These are phyloP conservation scores for Ganoderma sinense DNA, from an alignment of 1,284 basidiomycete species.

Conservation along the genomic window DNA sequence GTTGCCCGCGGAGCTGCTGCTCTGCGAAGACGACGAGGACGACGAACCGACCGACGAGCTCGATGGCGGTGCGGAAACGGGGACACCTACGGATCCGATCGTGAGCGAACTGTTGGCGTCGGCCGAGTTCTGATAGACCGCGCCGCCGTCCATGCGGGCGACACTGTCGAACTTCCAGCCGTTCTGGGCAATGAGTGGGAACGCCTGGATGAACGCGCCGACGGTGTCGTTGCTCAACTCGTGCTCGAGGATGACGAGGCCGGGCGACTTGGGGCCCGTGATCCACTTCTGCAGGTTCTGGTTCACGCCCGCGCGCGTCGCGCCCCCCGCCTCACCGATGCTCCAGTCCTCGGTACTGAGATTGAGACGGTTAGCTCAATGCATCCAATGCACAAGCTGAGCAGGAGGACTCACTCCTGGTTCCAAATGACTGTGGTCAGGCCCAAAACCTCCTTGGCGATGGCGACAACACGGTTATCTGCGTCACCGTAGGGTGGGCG, in stretches of 20 bases:
- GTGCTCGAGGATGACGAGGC: slow-evolving; percentile 86
- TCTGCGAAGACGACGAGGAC: slow-evolving; percentile 1
- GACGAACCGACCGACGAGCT: slow-evolving; percentile 2
- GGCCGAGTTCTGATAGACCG: slow-evolving; percentile 61
- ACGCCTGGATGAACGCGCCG: slow-evolving; percentile 73
- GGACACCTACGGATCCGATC: slow-evolving; percentile 24
- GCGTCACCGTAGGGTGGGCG: slow-evolving; percentile 82
- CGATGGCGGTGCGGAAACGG: slow-evolving; percentile 10
- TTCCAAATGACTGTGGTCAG: slow-evolving; percentile 83
- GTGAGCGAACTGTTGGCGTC: slow-evolving; percentile 28
- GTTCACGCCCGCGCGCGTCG: slow-evolving; percentile 53
- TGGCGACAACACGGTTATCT: slow-evolving; percentile 76
- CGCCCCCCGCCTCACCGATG: slow-evolving; percentile 49
- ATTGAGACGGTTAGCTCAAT: slow-evolving; percentile 5
- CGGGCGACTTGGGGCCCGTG: slow-evolving; percentile 70
- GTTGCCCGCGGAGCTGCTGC: not conserved
- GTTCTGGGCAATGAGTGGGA: slow-evolving; percentile 65
- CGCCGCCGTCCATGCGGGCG: slow-evolving; percentile 53
- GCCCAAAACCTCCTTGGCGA: slow-evolving; percentile 78
- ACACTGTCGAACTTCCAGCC: slow-evolving; percentile 74
- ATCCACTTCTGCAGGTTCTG: slow-evolving; percentile 62
- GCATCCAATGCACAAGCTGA: not conserved
- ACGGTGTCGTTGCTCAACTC: slow-evolving; percentile 74
- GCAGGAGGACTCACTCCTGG: slow-evolving; percentile 61
- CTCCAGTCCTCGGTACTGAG: slow-evolving; percentile 75